phyloP scores from a whole-genome alignment of 73 alveolate species.

The Tetrahymena borealis region DNA sequence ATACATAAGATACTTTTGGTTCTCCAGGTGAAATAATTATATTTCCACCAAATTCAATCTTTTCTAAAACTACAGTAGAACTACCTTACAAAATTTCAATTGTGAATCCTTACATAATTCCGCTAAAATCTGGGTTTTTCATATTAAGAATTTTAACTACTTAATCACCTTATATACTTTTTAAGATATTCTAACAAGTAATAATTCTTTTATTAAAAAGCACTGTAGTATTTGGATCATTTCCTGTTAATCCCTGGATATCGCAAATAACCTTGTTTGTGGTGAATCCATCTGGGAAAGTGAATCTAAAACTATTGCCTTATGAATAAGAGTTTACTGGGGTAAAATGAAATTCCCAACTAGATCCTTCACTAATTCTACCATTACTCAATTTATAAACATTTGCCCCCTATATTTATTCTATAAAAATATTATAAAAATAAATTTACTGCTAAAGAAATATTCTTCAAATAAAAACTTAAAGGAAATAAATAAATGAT shows the following conservation, averaged over 20 bases:
- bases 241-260: not conserved
- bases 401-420: not conserved
- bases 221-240: not conserved
- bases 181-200: not conserved
- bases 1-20: not conserved
- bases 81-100: not conserved
- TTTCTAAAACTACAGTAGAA: not conserved
- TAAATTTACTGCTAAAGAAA: no score
- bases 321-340: not conserved
- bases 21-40: not conserved
- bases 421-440: not conserved
- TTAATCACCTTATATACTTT: not conserved
- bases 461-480: no score
- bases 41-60: not conserved
- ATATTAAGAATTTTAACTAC: not conserved
- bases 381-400: not conserved
- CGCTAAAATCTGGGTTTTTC: not conserved
- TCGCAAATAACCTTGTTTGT: not conserved
- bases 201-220: not conserved
- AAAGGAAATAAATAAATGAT: no score
- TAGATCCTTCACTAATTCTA: not conserved
- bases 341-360: not conserved
- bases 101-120: not conserved
- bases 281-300: not conserved
- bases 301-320: not conserved